A percentile compares a stretch with the other conserved stretches of the same genome.
phyloP scores from a whole-genome alignment of 805 yeast genomes.

The Kazachstania bromeliacearum region DNA sequence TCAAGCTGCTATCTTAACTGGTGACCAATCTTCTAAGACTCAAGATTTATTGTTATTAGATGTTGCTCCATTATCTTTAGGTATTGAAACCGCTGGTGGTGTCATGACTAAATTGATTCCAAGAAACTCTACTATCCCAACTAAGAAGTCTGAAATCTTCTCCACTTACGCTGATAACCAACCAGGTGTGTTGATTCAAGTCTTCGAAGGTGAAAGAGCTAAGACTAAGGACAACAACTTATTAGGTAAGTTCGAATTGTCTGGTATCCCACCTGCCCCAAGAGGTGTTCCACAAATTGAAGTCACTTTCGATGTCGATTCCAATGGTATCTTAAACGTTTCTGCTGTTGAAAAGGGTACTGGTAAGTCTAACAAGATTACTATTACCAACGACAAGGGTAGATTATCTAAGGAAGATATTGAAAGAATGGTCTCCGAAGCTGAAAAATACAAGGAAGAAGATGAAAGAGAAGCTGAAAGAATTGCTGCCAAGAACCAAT shows the following conservation, averaged over 20 bases:
- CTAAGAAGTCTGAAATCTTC: conserved; percentile 96
- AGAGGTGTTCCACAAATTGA: conserved; percentile 98
- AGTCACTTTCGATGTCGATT: conserved; percentile 94
- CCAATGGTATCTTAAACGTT: conserved; percentile 95
- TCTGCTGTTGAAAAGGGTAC: conserved; percentile 98
- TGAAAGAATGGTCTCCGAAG: conserved; percentile 95
- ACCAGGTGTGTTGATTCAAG: conserved; percentile 99
- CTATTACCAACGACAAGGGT: conserved; percentile 98
- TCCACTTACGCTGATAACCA: conserved; percentile 98
- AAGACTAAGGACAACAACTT: conserved; percentile 94
- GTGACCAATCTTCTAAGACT: conserved; percentile 95
- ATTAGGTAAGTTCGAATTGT: conserved; percentile 92
- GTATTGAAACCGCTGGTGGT: conserved; percentile 99
- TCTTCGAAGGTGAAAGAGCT: conserved; percentile 97
- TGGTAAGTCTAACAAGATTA: conserved; percentile 93
- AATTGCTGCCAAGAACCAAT: conserved; percentile 88
- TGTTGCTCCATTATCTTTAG: conserved; percentile 97
- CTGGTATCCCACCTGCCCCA: conserved; percentile 98
- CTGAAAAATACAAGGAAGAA: conserved; percentile 95
- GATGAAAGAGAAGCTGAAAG: conserved; percentile 92
- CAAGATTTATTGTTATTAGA: conserved; percentile 94
- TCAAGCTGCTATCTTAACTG: conserved; percentile 95
- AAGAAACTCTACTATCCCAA: conserved; percentile 97
- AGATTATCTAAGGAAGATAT: conserved; percentile 96
- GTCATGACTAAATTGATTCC: conserved; percentile 98